Evolutionary conservation across 2,329 filamentous ascomycete genomes (phyloP), one percentile per base, ranked within the genome.

Genomic region (Spiromastix sp.): DNA sequence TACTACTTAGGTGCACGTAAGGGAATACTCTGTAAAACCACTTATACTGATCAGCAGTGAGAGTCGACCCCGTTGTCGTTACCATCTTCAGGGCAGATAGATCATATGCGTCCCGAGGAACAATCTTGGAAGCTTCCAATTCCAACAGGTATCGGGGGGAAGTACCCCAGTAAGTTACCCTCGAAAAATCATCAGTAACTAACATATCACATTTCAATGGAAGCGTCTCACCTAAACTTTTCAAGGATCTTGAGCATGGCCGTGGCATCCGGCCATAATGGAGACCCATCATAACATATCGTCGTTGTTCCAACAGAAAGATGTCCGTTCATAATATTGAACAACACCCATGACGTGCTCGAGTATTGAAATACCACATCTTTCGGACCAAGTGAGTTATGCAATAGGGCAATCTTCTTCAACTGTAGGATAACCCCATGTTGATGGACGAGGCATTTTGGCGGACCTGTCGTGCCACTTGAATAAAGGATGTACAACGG

Each of bases 291-390:
- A 47, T 66, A 68, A 30, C 60, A 52, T 42, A 67, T 54, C 5
- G 62, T 48, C 17, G 55, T 58, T 9, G 57, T 55, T n/a, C 63
- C 62, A 18, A 55, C 54, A 9, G 57, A 53, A n/a, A 64, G 49
- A 41, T 64, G 56, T 18, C 59, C 59, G 36, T 60, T 55, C 59
- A 64, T 62, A 27, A 63, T 56, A 43, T 64, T 63, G 49, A 59
- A 66, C n/a, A 67, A 52, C 1, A 67, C 57, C 65, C 65, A 68
- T 5, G 61, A 63, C 1, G 64, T 67, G 28, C 54, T 63, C 4
- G 56, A 60, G 46, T 66, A 68, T 39, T 68, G 64, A 38, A 68
- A 57, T 17, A 67, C 59, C 5, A 63, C 49, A 29, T 62, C 59
- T 7, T 49, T 38, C 0, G 57, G 48, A 1, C 52, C 55, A 7